Conservation (phyloP, 371 early-diverging fungal genomes). For the Chytridium lagenaria region DNA sequence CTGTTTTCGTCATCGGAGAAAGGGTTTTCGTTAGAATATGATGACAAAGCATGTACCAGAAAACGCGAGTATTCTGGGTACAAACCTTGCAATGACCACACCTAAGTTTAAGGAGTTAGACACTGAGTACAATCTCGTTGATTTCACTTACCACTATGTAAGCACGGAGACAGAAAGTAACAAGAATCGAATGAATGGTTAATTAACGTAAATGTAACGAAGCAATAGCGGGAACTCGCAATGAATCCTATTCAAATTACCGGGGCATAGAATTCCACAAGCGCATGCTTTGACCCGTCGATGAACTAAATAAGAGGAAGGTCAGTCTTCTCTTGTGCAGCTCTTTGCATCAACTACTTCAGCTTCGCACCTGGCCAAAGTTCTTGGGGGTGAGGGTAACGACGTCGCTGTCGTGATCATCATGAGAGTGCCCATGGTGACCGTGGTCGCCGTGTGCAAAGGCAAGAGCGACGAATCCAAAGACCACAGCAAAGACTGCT, state of each 20-base stretch:
- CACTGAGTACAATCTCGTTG: neutral
- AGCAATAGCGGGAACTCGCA: neutral
- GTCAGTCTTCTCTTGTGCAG: too few species aligned
- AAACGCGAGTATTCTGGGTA: too few species aligned
- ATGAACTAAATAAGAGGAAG: conserved; percentile 33
- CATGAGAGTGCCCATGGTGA: neutral
- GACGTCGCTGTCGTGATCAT: conserved; percentile 25
- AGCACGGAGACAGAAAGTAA: neutral
- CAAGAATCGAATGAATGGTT: conserved; percentile 14
- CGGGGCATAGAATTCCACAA: conserved; percentile 66
- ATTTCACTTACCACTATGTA: conserved; percentile 5
- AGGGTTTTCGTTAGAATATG: too few species aligned
- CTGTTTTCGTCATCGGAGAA: too few species aligned
- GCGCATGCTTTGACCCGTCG: conserved; percentile 52
- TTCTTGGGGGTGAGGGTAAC: conserved; percentile 48
- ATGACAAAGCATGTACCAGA: too few species aligned
- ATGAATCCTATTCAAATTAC: too few species aligned
- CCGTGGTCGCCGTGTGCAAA: neutral
- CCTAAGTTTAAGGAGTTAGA: conserved; percentile 16
- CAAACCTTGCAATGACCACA: conserved; percentile 56
- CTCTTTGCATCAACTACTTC: neutral
- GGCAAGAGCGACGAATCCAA: neutral
- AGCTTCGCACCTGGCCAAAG: conserved; percentile 47
- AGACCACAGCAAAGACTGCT: neutral
- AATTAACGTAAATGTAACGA: conserved; percentile 15